Evolutionary conservation across 2,329 filamentous ascomycete genomes (phyloP), one percentile per base, ranked within the genome.

Genomic region (Talaromyces sp.): DNA sequence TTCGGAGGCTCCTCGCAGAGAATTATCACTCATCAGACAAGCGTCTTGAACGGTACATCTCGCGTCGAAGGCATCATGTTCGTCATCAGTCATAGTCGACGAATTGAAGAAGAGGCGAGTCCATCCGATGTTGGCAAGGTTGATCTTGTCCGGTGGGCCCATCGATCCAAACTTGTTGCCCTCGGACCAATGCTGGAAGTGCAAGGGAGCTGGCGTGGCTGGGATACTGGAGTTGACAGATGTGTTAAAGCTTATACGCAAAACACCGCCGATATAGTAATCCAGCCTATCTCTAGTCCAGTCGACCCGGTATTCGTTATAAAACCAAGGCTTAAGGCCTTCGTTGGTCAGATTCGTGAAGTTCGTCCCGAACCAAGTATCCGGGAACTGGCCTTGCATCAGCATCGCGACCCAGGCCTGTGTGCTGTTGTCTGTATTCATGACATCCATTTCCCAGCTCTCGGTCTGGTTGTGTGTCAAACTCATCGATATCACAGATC

Each of bases 81-180:
- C 63, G 13, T 70, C 64, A 19, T 70, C 58, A 9, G 69, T 77
- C 67, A 72, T 77, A 8, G 72, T 64, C 1, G 79, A 80, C 0
- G 78, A 78, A 63, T 82, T 82, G 73, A 82, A 82, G 65, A 82
- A 82, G 29, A 78, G 69, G n/a, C 79, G 74, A 10, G 77, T 72
- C 76, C 78, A 82, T 8, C 71, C 76, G 32, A 82, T 66, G 26
- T 76, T 76, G 5, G 79, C 80, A 21, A 70, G 65, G 2, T 77
- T 74, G n/a, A 66, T 68, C 21, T 70, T 70, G 17, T 46, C 53
- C 1, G 80, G 79, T 14, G 80, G 80, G 4, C 80, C 80, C 64
- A 77, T 69, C 71, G 78, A 81, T 1, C 70, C 77, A 62, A 74
- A 75, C 13, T 66, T 63, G 62, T 81, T 78, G 10, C 80, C 80